phyloP scores from a whole-genome alignment of 208 protist genomes.

The Giardia muris region DNA sequence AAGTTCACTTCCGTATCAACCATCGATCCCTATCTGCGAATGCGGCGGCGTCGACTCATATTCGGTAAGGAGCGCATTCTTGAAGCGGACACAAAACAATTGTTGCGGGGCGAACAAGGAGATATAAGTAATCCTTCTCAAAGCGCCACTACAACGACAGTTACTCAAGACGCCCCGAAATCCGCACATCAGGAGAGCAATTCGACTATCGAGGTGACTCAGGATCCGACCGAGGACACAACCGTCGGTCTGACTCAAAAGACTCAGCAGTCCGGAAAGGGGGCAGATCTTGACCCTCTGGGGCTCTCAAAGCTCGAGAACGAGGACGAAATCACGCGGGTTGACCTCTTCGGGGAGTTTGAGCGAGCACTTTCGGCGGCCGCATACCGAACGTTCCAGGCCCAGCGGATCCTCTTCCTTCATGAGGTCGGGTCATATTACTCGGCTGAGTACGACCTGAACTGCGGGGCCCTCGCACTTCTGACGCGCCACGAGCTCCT shows the following conservation, averaged over 20 bases:
- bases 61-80: neutral
- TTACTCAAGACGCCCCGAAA: too few species aligned
- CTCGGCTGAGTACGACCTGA: neutral
- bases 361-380: neutral
- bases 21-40: neutral
- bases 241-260: neutral
- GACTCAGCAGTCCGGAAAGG: neutral
- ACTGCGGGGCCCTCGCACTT: neutral
- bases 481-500: neutral
- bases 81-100: neutral
- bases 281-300: neutral
- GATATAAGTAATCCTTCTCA: neutral
- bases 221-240: neutral
- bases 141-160: neutral
- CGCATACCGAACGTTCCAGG: neutral
- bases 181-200: neutral
- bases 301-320: neutral
- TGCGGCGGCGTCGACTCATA: neutral
- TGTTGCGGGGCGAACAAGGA: neutral
- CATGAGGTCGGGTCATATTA: neutral
- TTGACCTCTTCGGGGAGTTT: constrained; percentile 16
- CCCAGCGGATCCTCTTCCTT: neutral
- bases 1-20: neutral
- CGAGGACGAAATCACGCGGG: neutral
- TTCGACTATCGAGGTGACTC: neutral